phyloP scores from a whole-genome alignment of 116 monocot species.

The Dioscorea cayenensis region DNA sequence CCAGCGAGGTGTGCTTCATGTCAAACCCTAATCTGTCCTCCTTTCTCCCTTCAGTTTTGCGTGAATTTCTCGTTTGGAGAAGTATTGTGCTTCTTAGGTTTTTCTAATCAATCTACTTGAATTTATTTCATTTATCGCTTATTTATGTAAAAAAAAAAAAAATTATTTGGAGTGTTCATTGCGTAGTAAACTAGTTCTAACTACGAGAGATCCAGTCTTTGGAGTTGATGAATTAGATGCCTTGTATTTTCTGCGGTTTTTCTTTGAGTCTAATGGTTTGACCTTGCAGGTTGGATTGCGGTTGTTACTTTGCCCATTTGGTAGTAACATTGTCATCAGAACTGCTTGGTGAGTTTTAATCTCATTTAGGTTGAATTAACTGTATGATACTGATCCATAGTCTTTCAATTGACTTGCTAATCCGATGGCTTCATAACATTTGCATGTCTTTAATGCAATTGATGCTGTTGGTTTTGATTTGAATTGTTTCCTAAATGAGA shows the following conservation, averaged over 20 bases:
- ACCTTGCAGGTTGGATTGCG: constrained; percentile 72
- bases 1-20: constrained; percentile 16
- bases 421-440: neutral
- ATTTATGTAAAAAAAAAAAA: neutral
- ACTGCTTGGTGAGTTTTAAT: constrained; percentile 75
- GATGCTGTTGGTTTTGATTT: neutral
- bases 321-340: constrained; percentile 78
- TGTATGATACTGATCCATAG: neutral
- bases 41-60: neutral
- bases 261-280: no score
- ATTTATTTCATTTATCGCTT: neutral
- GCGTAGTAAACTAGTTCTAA: neutral
- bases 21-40: neutral
- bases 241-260: neutral
- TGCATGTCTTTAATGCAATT: neutral
- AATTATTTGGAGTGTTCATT: neutral
- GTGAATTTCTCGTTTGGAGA: neutral
- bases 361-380: neutral
- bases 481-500: no score
- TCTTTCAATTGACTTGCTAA: neutral
- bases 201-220: no score
- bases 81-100: neutral
- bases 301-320: constrained; percentile 62
- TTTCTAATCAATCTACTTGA: neutral
- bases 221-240: neutral